phyloP scores from a whole-genome alignment of 75 land plant species.

The Ceratopteris richardii region DNA sequence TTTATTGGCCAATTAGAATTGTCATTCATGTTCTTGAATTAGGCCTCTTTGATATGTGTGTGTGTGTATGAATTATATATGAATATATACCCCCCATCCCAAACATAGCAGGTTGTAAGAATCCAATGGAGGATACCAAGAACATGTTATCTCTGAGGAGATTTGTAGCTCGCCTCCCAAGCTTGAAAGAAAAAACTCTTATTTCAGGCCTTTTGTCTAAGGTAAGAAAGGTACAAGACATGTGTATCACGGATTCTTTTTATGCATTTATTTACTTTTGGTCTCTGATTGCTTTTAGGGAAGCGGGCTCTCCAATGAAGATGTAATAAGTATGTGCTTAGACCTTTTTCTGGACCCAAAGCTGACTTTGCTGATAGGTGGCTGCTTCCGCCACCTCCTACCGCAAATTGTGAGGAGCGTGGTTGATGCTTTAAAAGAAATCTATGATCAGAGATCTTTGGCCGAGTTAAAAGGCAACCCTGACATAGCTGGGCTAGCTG shows the following conservation, averaged over 20 bases:
- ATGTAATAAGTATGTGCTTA: constrained; percentile 37
- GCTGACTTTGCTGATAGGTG: constrained; percentile 56
- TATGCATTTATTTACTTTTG: not conserved
- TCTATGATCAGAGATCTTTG: constrained; percentile 11
- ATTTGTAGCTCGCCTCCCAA: constrained; percentile 51
- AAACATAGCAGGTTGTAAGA: no score
- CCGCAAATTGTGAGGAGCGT: constrained; percentile 38
- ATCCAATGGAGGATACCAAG: not conserved
- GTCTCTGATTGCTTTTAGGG: constrained; percentile 27
- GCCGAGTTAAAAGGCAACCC: not conserved
- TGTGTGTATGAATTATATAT: no score
- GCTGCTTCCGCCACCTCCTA: constrained; percentile 70
- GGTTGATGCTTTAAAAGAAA: constrained; percentile 38
- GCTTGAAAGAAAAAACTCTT: constrained; percentile 13
- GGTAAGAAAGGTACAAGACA: constrained; percentile 4
- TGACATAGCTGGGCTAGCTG: constrained; percentile 8
- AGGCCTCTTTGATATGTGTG: no score
- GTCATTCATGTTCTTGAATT: no score
- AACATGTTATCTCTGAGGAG: constrained; percentile 29
- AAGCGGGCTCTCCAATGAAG: constrained; percentile 28
- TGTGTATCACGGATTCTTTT: not conserved
- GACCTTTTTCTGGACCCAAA: constrained; percentile 55
- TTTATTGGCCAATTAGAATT: no score
- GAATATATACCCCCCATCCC: no score
- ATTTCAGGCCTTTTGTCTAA: constrained; percentile 11